Conservation (phyloP, 1,284 basidiomycete species). For the Malassezia furfur region DNA sequence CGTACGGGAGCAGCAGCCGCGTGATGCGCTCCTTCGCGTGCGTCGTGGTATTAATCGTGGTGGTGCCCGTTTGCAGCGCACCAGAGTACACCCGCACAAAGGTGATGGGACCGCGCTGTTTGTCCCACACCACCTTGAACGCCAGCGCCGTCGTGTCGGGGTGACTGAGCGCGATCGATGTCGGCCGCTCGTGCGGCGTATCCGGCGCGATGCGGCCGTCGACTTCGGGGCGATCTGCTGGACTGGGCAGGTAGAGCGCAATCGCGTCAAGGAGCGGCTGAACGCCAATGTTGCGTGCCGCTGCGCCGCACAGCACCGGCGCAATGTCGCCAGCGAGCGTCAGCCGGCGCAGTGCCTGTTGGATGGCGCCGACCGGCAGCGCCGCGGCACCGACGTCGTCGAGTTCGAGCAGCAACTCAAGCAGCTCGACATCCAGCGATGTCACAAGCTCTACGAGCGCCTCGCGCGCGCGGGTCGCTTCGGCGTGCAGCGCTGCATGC, state of each 20-base stretch:
- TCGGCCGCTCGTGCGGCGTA: conserved; percentile 1
- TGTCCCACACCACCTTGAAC: conserved; percentile 83
- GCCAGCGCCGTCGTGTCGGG: conserved; percentile 52
- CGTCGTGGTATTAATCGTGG: conserved; percentile 61
- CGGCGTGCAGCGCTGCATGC: conserved; percentile 53
- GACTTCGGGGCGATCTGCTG: conserved; percentile 49
- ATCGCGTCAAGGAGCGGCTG: conserved; percentile 70
- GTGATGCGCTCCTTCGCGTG: conserved; percentile 64
- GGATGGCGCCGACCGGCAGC: conserved; percentile 14
- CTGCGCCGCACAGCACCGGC: conserved; percentile 73
- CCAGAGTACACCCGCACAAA: conserved; percentile 81
- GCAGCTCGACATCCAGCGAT: conserved; percentile 67
- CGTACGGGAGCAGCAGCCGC: conserved; percentile 71
- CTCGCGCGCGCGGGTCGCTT: conserved; percentile 61
- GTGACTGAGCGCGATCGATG: background rate
- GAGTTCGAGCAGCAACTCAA: conserved; percentile 59
- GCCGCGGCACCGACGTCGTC: conserved; percentile 26
- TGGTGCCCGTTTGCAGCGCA: conserved; percentile 56
- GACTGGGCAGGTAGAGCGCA: conserved; percentile 69
- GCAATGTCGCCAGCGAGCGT: conserved; percentile 61
- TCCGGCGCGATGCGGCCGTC: conserved; percentile 3
- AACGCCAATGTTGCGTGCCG: conserved; percentile 69
- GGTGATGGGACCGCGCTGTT: conserved; percentile 75
- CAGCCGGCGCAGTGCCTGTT: conserved; percentile 59
- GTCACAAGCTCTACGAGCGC: conserved; percentile 66